Evolutionary conservation across 768 basidiomycete species (phyloP).

Genomic region (Leccinum disarticulatum): DNA sequence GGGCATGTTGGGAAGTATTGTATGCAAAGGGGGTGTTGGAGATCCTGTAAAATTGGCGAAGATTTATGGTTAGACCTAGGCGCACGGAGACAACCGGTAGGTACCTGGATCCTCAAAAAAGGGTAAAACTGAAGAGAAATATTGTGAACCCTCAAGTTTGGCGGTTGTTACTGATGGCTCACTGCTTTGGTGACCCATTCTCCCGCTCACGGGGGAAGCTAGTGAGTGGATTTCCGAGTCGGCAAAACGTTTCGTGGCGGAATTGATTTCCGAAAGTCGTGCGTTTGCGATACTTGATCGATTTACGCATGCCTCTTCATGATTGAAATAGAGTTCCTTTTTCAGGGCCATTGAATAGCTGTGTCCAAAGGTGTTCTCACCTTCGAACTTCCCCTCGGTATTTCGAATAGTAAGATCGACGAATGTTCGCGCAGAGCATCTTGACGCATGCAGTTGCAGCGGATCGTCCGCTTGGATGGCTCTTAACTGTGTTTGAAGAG

Average conservation of each 20-base stretch:
- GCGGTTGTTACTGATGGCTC: neutral
- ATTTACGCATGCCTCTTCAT: conserved; percentile 6
- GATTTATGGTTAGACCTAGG: neutral
- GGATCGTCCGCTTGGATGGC: conserved; percentile 42
- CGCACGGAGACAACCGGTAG: neutral
- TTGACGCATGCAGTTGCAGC: conserved; percentile 24
- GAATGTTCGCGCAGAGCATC: conserved; percentile 9
- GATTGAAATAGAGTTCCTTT: neutral
- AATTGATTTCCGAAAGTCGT: neutral
- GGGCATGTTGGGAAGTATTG: conserved; percentile 55
- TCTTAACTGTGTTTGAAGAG: conserved; percentile 65
- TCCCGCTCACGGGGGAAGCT: neutral
- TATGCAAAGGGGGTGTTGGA: conserved; percentile 39
- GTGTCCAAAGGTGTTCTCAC: conserved; percentile 5
- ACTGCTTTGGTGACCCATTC: conserved; percentile 12
- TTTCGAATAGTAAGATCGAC: neutral
- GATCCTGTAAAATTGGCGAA: conserved; percentile 9
- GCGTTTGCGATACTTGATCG: neutral
- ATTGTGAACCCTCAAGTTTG: neutral
- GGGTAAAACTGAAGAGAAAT: conserved; percentile 1
- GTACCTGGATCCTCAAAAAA: conserved; percentile 17
- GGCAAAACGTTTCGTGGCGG: neutral
- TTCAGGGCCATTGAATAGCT: neutral
- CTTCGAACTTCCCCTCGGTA: conserved; percentile 5
- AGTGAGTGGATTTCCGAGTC: neutral